phyloP scores from a whole-genome alignment of 2,329 filamentous ascomycete genomes.

The Cladosporium colombiae region DNA sequence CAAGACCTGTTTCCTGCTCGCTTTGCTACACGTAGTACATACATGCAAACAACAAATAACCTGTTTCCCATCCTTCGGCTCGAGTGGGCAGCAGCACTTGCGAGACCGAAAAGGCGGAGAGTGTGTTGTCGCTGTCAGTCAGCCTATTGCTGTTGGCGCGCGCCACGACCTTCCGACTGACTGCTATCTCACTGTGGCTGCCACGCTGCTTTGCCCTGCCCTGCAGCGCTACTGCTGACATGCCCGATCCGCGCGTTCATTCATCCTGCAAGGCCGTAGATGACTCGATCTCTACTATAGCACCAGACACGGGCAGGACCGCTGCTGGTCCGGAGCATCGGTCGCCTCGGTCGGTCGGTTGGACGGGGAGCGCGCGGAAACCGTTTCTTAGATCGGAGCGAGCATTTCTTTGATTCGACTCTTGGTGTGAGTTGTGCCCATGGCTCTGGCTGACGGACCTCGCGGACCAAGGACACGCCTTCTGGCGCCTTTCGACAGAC shows the following conservation, averaged over 20 bases:
- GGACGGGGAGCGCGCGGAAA: slow-evolving; percentile 11
- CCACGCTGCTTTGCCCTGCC: neutral
- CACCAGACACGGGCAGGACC: neutral
- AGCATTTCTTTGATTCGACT: slow-evolving; percentile 6
- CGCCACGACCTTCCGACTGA: slow-evolving; percentile 3
- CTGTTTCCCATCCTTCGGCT: neutral
- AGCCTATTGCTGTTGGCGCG: neutral
- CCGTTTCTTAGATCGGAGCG: slow-evolving; percentile 13
- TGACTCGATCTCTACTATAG: slow-evolving; percentile 9
- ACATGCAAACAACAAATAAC: neutral
- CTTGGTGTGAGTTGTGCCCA: neutral
- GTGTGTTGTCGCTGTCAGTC: neutral
- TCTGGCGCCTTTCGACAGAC: slow-evolving; percentile 19
- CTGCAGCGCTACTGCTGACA: slow-evolving; percentile 17
- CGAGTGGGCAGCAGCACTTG: neutral
- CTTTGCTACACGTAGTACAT: neutral
- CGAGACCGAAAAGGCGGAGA: slow-evolving; percentile 1
- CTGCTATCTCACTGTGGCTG: slow-evolving; percentile 11
- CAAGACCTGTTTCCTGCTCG: neutral
- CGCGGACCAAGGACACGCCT: neutral
- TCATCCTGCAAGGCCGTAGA: slow-evolving; percentile 4
- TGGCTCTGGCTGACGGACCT: neutral
- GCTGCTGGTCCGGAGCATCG: slow-evolving; percentile 8
- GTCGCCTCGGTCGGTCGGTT: neutral
- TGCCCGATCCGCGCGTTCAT: slow-evolving; percentile 12